Percentiles rank a stretch among this genome's conserved stretches.
Evolutionary conservation across 225 moss, liverwort and hornwort species (phyloP).

Genomic region (Pleurozium schreberi): DNA sequence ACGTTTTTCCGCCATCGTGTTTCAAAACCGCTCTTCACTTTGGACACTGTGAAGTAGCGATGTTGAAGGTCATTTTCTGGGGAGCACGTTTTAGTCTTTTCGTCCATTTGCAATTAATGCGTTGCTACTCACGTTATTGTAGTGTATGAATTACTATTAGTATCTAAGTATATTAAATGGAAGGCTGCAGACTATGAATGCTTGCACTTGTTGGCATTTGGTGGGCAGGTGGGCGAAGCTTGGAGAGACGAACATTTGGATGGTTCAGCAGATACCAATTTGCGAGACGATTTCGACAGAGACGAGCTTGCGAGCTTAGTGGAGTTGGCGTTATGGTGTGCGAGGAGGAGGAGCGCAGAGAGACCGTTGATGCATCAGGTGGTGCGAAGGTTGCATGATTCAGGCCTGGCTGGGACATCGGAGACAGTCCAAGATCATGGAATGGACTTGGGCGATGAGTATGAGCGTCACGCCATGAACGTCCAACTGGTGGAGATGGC

Average conservation of each 20-base stretch:
- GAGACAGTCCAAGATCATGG: background rate
- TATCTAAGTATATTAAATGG: background rate
- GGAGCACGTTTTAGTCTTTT: background rate
- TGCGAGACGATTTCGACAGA: background rate
- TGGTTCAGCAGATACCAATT: background rate
- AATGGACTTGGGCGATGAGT: background rate
- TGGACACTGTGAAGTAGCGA: background rate
- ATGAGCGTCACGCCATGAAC: no score
- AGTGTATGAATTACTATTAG: background rate
- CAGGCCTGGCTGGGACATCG: background rate
- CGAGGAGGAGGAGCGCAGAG: background rate
- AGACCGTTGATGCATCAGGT: background rate
- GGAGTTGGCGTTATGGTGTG: background rate
- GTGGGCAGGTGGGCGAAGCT: background rate
- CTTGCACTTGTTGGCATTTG: background rate
- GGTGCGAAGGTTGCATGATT: background rate
- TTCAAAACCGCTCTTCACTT: background rate
- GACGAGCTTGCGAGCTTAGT: background rate
- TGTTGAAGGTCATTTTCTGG: background rate
- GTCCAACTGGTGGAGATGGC: accelerated
- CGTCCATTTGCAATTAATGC: background rate
- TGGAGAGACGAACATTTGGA: background rate
- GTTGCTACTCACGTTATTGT: background rate
- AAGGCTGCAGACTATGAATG: background rate
- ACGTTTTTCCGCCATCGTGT: background rate